Evolutionary conservation across 805 yeast species (phyloP).

Genomic region (Lachancea fermentati): DNA sequence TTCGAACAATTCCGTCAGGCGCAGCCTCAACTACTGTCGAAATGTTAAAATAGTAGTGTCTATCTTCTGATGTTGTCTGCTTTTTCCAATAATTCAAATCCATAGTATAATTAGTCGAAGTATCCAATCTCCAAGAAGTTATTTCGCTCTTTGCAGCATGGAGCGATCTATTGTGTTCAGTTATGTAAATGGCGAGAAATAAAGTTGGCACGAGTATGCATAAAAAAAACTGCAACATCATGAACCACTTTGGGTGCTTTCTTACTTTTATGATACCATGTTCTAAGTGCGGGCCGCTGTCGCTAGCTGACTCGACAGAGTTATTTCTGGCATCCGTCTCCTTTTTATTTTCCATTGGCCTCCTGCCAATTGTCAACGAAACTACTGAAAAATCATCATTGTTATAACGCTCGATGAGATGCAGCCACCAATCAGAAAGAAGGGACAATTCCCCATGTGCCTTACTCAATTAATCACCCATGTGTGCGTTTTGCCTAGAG

Average conservation of each 20-base stretch:
- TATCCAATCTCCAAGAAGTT: slow-evolving; percentile 25
- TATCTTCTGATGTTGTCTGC: slow-evolving; percentile 14
- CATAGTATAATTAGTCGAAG: slow-evolving; percentile 22
- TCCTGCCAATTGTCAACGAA: no score
- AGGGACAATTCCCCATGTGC: background rate
- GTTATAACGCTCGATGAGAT: background rate
- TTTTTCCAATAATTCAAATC: slow-evolving; percentile 19
- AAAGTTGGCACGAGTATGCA: slow-evolving; percentile 1
- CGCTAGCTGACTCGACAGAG: background rate
- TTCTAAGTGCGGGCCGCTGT: background rate
- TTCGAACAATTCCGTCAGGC: slow-evolving; percentile 30
- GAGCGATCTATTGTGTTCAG: background rate
- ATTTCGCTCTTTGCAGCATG: background rate
- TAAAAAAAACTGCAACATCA: slow-evolving; percentile 1
- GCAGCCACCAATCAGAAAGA: background rate
- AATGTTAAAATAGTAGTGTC: slow-evolving; percentile 23
- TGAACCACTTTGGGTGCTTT: background rate
- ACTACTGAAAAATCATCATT: background rate
- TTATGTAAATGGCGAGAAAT: background rate
- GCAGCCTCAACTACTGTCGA: slow-evolving; percentile 19
- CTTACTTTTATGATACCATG: background rate
- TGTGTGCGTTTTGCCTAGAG: background rate
- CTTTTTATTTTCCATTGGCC: no score
- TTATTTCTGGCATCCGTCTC: no score
- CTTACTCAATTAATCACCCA: background rate